Evolutionary conservation across 495 filamentous ascomycete genomes (phyloP).

Genomic region (Evernia prunastri): DNA sequence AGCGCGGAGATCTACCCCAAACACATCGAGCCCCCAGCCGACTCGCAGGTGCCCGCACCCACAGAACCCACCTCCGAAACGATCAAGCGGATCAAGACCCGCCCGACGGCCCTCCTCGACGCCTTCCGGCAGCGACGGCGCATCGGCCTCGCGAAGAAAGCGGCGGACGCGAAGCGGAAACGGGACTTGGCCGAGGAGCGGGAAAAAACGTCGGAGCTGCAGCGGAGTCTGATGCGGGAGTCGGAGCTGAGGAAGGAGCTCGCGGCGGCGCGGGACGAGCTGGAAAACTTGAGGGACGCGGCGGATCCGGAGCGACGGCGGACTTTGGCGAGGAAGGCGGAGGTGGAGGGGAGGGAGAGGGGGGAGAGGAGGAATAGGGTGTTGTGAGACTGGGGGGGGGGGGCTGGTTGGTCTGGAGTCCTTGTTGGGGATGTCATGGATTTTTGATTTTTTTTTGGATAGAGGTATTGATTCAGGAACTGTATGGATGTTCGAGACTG

Average conservation of each 20-base stretch:
- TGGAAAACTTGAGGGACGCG: neutral
- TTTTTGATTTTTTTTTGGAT: neutral
- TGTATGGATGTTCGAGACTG: neutral
- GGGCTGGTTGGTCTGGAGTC: neutral
- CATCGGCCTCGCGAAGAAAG: neutral
- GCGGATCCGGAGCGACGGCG: neutral
- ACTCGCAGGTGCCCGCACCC: too few species aligned
- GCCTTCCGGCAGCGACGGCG: neutral
- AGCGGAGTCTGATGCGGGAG: neutral
- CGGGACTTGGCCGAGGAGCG: neutral
- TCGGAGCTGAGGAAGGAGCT: neutral
- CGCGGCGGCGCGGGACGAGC: neutral
- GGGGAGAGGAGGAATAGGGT: neutral
- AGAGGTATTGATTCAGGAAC: neutral
- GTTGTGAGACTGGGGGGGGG: neutral
- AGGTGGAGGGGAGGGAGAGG: neutral
- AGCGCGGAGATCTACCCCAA: neutral
- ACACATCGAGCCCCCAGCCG: neutral
- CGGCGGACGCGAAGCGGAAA: constrained; percentile 5
- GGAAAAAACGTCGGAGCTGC: neutral
- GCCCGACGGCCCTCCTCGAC: constrained; percentile 1
- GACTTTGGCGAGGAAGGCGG: neutral
- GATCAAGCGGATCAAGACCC: neutral
- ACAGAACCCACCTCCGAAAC: neutral
- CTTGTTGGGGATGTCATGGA: neutral